Evolutionary conservation across 2,329 filamentous ascomycete species (phyloP).

Genomic region (Calonectria pteridis): DNA sequence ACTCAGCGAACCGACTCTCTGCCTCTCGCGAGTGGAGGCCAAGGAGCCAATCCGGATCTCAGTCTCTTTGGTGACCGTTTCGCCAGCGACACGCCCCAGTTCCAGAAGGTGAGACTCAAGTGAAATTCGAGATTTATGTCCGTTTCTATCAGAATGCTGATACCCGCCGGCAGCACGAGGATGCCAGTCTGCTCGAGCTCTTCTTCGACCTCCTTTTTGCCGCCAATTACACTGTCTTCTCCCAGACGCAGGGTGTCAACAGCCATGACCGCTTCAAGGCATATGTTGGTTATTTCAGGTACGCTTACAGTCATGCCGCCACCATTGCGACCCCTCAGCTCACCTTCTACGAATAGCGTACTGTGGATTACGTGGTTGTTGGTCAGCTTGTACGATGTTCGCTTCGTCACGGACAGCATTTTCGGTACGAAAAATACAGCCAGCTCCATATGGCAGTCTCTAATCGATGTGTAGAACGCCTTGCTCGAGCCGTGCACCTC

Average conservation of each 20-base stretch:
- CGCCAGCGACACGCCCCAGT: constrained; percentile 38
- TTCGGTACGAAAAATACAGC: constrained; percentile 55
- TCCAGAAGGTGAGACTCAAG: constrained; percentile 41
- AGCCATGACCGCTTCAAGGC: constrained; percentile 48
- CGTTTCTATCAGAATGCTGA: not conserved
- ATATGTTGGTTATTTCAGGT: constrained; percentile 54
- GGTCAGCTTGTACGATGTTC: constrained; percentile 73
- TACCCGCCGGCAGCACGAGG: constrained; percentile 45
- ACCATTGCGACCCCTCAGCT: not conserved
- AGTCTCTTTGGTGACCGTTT: constrained; percentile 43
- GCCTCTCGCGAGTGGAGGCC: not conserved
- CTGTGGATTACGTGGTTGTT: constrained; percentile 79
- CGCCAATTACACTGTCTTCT: constrained; percentile 74
- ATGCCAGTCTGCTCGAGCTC: constrained; percentile 52
- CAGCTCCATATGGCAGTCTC: not conserved
- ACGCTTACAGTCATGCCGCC: not conserved
- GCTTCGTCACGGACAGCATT: constrained; percentile 73
- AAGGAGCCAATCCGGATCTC: constrained; percentile 32
- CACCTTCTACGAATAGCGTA: constrained; percentile 53
- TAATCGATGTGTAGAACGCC: constrained; percentile 55
- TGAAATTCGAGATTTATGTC: not conserved
- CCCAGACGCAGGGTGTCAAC: constrained; percentile 48
- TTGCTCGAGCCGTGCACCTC: constrained; percentile 70
- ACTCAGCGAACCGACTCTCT: constrained; percentile 29
- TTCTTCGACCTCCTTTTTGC: constrained; percentile 59